A percentile compares a stretch with the other conserved stretches of the same genome.
Conservation (phyloP, 257 asterid genomes). For the Cordia subcordata region DNA sequence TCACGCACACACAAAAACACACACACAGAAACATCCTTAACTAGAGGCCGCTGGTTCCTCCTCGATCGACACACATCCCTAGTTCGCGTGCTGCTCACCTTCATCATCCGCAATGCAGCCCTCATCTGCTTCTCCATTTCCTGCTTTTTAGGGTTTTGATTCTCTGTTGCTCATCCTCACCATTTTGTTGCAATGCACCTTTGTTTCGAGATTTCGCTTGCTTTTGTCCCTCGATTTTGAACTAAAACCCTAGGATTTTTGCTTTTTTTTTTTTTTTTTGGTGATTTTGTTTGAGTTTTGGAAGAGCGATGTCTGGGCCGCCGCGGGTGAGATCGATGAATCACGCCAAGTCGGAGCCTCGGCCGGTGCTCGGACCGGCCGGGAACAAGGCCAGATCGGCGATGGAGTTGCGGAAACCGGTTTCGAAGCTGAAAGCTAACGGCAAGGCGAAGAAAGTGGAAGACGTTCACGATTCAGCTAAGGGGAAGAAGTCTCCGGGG, state of each 20-base stretch:
- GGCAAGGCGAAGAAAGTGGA: slow-evolving; percentile 31
- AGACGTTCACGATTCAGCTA: slow-evolving; percentile 9
- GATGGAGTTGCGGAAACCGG: slow-evolving; percentile 51
- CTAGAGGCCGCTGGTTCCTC: slow-evolving; percentile 26
- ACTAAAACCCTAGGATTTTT: neutral
- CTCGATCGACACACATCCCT: neutral
- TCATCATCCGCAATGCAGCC: slow-evolving; percentile 8
- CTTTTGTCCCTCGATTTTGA: neutral
- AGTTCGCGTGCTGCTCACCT: neutral
- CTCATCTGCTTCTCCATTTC: slow-evolving; percentile 3
- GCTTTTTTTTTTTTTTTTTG: neutral
- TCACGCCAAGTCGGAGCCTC: slow-evolving; percentile 44
- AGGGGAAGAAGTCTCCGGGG: slow-evolving; percentile 32
- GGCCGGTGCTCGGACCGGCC: slow-evolving; percentile 79
- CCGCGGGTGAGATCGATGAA: slow-evolving; percentile 57
- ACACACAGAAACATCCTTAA: slow-evolving; percentile 30
- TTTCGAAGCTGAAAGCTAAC: slow-evolving; percentile 31
- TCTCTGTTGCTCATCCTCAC: neutral
- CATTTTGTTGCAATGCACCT: slow-evolving; percentile 1
- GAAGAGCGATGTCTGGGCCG: slow-evolving; percentile 57
- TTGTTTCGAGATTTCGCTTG: neutral
- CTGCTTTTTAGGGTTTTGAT: slow-evolving; percentile 18
- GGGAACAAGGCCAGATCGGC: slow-evolving; percentile 71
- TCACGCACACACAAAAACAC: too few species aligned
- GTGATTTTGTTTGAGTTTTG: neutral